A percentile compares a stretch with the other conserved stretches of the same genome.
phyloP scores from a whole-genome alignment of 2,329 filamentous ascomycete species.

The Capronia epimyces region DNA sequence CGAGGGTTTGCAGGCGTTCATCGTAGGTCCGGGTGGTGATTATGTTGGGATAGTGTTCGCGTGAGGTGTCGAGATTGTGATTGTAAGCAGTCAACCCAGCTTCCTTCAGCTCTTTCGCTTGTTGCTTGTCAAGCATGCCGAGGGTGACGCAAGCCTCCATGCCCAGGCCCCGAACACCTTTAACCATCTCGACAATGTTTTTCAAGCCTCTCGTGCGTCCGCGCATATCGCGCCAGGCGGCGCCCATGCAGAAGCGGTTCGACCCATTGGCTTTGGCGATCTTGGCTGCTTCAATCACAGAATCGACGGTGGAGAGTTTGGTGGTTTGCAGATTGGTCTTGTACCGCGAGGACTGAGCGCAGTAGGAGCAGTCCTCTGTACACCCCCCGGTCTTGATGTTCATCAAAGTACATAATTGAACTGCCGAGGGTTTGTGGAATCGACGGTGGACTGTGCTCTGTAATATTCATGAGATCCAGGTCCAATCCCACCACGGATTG shows the following conservation, averaged over 20 bases:
- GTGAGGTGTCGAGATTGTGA: constrained; percentile 85
- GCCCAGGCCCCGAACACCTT: constrained; percentile 70
- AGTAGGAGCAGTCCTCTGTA: constrained; percentile 89
- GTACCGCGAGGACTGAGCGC: constrained; percentile 80
- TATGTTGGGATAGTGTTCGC: constrained; percentile 76
- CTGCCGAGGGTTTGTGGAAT: constrained; percentile 76
- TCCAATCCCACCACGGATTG: neutral
- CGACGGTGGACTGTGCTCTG: constrained; percentile 73
- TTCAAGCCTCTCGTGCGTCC: constrained; percentile 76
- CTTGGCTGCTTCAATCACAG: constrained; percentile 71
- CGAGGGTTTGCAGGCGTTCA: constrained; percentile 73
- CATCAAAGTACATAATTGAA: constrained; percentile 92
- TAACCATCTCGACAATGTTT: constrained; percentile 82
- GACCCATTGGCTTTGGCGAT: constrained; percentile 76
- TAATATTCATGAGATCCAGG: neutral
- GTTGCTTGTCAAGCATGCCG: constrained; percentile 78
- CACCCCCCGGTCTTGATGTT: constrained; percentile 95
- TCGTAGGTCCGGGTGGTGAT: constrained; percentile 85
- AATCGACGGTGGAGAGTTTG: constrained; percentile 67
- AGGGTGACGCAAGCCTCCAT: constrained; percentile 94
- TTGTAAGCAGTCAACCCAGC: constrained; percentile 89
- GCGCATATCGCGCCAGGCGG: constrained; percentile 90
- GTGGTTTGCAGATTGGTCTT: constrained; percentile 71
- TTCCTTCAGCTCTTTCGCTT: constrained; percentile 75
- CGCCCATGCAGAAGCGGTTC: constrained; percentile 92